Evolutionary conservation across 192 early-diverging fungal species (phyloP), one percentile per base, ranked within the genome.

Genomic region (Coemansia sp.): DNA sequence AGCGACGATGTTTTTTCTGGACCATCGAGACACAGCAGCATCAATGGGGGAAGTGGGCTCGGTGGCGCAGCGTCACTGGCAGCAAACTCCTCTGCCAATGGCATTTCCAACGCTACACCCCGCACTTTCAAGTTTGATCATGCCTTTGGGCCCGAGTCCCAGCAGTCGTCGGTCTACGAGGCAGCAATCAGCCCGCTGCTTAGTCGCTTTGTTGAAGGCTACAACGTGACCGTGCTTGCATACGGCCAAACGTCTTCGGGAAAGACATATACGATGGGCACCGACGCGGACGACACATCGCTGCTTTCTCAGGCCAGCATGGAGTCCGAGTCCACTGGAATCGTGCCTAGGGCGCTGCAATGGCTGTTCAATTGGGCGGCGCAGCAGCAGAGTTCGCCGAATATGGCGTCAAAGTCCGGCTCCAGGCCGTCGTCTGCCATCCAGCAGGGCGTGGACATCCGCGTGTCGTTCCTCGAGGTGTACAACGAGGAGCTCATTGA

Each of bases 401-500:
- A 25, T 22, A 54, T 19, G 10, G 22, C 22, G 16, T 16, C 67
- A 5, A 12, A 11, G 1, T 20, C 53, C 4, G 37, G 41, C 12
- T 14, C 60, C 10, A 39, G 50, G 68, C 49, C 41, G 64, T 5
- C 40, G 44, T 54, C 19, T 8, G 54, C 7, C 37, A 43, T 70
- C 37, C 69, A 55, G 20, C 32, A 43, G 13, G 70, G 70, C 14
- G 41, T 71, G 14, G 70, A 71, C 20, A 65, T 78, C n/a, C 63
- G 70, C 17, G 93, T 97, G 10, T 95, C 95, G 10, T 98, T 97
- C 82, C 73, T 99, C 32, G 96, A 99, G 69, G 87, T 97, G 9
- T 97, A 99, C 77, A 99, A 99, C 74, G 97, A 99, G 67, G 97
- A 99, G 42, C 81, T 97, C 48, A 89, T 95, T 17, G 97, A 99